Evolutionary conservation across 139 green algal species (phyloP).

Genomic region (Closterium sp.): DNA sequence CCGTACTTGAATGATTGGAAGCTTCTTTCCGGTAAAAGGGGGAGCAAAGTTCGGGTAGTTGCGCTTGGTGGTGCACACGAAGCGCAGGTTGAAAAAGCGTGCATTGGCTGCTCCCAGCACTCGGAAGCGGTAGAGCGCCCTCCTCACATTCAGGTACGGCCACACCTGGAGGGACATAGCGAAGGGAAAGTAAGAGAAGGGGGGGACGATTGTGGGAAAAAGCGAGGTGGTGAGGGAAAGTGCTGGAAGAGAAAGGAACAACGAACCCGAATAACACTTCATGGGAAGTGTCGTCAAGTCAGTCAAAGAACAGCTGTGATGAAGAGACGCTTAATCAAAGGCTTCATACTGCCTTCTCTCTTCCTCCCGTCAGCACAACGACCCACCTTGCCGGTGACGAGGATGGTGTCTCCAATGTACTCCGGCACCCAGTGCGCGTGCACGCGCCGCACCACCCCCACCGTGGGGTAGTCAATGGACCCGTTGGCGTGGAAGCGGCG

Average conservation of each 20-base stretch:
- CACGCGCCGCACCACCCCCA: not conserved
- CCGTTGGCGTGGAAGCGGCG: too few relatives aligned
- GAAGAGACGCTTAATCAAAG: too few relatives aligned
- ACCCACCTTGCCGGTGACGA: slow-evolving; percentile 25
- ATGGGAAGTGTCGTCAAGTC: too few relatives aligned
- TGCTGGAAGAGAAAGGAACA: not conserved
- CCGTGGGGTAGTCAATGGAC: not conserved
- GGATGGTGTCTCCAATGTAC: slow-evolving; percentile 15
- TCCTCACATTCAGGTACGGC: slow-evolving; percentile 14
- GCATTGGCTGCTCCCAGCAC: slow-evolving; percentile 20
- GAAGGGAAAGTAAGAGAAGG: not conserved
- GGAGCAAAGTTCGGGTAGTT: too few relatives aligned
- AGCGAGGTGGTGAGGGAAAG: not conserved
- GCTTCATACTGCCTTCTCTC: too few relatives aligned
- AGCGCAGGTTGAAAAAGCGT: slow-evolving; percentile 14
- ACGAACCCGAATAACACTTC: too few relatives aligned
- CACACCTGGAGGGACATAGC: slow-evolving; percentile 4
- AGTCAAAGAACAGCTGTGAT: too few relatives aligned
- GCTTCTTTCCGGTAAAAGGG: too few relatives aligned
- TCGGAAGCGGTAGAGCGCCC: slow-evolving; percentile 25
- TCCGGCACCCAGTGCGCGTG: slow-evolving; percentile 34
- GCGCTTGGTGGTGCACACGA: too few relatives aligned
- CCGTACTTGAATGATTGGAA: too few relatives aligned
- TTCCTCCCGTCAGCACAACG: too few relatives aligned
- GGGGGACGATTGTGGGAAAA: not conserved